Evolutionary conservation across 345 rosid species (phyloP).

Genomic region (Boechera stricta): DNA sequence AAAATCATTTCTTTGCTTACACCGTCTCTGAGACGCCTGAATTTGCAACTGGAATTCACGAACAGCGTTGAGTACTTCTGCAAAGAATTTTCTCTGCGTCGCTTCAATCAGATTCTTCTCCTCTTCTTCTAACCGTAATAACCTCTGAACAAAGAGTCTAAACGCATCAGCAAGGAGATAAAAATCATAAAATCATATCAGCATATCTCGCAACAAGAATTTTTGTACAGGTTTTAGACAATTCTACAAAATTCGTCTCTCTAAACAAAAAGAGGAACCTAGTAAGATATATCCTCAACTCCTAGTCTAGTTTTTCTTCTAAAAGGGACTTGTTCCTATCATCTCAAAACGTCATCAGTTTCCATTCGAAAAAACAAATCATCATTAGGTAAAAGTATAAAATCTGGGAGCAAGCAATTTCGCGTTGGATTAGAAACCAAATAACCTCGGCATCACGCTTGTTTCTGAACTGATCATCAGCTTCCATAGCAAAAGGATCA

Average conservation of each 20-base stretch:
- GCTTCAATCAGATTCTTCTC: slow-evolving; percentile 79
- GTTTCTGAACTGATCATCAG: slow-evolving; percentile 86
- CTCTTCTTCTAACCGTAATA: slow-evolving; percentile 83
- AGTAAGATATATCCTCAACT: slow-evolving; percentile 10
- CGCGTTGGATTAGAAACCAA: background rate
- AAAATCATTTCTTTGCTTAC: slow-evolving; percentile 92
- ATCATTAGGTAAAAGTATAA: background rate
- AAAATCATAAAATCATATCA: background rate
- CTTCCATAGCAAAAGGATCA: slow-evolving; percentile 80
- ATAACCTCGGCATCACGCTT: slow-evolving; percentile 92
- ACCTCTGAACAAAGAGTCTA: slow-evolving; percentile 60
- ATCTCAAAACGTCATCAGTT: slow-evolving; percentile 2
- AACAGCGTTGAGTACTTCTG: slow-evolving; percentile 82
- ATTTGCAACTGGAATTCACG: slow-evolving; percentile 86
- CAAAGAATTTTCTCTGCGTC: slow-evolving; percentile 77
- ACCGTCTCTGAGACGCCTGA: slow-evolving; percentile 79
- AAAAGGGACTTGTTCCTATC: background rate
- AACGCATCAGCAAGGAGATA: slow-evolving; percentile 31
- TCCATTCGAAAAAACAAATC: background rate
- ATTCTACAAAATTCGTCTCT: background rate
- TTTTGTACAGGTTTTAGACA: background rate
- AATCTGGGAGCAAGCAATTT: background rate
- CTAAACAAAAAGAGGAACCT: slow-evolving; percentile 6
- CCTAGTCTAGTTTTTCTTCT: background rate
- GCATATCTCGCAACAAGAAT: background rate